Evolutionary conservation across 768 basidiomycete genomes (phyloP).

Genomic region (Pisolithus microcarpus): DNA sequence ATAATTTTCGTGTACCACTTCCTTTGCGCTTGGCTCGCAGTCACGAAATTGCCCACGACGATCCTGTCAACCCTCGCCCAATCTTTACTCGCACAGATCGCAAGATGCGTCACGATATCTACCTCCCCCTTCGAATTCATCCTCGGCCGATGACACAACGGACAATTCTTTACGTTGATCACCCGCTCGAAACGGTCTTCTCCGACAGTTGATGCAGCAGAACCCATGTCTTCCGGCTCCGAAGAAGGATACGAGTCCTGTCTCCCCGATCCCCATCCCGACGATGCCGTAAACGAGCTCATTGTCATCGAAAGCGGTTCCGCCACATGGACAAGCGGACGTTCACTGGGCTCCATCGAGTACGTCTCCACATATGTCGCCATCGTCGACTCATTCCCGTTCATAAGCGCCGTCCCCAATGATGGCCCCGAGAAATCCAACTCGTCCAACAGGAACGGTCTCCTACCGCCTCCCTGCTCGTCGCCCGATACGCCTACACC

Average conservation of each 20-base stretch:
- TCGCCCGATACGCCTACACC: conserved; percentile 23
- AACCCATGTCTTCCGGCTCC: conserved; percentile 36
- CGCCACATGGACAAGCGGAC: conserved; percentile 32
- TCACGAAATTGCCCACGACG: conserved; percentile 91
- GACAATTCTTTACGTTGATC: conserved; percentile 93
- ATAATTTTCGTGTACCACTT: conserved; percentile 96
- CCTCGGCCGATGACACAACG: conserved; percentile 84
- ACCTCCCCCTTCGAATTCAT: conserved; percentile 82
- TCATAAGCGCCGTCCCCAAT: conserved; percentile 15
- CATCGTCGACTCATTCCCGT: conserved; percentile 23
- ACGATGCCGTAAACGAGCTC: background rate
- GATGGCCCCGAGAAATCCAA: conserved; percentile 59
- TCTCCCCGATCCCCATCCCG: conserved; percentile 7
- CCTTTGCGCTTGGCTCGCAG: conserved; percentile 88
- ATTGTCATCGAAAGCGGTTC: conserved; percentile 18
- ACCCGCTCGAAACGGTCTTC: conserved; percentile 64
- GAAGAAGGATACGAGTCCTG: conserved; percentile 38
- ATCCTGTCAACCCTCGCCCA: conserved; percentile 87
- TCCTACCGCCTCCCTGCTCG: conserved; percentile 13
- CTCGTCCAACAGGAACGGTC: conserved; percentile 38
- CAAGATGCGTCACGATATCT: conserved; percentile 96
- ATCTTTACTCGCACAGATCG: conserved; percentile 89
- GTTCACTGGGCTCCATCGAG: conserved; percentile 42
- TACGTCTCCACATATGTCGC: conserved; percentile 14
- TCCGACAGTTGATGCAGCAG: conserved; percentile 12